Base-by-base conservation (phyloP, 2,329 filamentous ascomycete species). In the Monosporascus sp. region DNA sequence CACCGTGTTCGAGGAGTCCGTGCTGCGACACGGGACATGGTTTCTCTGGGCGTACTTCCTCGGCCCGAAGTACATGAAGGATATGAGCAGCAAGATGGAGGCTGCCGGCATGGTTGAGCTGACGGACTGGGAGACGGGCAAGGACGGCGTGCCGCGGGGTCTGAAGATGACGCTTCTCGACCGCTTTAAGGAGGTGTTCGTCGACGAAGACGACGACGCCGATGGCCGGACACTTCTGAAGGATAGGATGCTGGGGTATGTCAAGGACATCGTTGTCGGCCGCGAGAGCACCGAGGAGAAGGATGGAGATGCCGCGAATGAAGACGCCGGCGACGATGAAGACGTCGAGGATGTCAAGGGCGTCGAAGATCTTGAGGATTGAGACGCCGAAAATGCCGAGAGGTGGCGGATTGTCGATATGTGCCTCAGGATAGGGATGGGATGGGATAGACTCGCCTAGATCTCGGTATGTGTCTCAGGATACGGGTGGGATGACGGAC, bases 1-100 rank as follows among this genome's bases (percentile, higher is more conserved):
- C 17, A 57, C 51, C 1, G 45, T 63, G 7, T 60, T 63, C 20
- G 57, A 65, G 46, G 65, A 68, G 49, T 62, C 54, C 20, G 39
- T 63, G 8, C 50, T 68, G 7, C 60, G 65, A 0, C 64, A 68
- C 47, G 65, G 65, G 11, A 59, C 64, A 2, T 68, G 64, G 64
- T 65, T 63, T 25, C 25, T 63, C 2, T 62, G 61, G 62, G 51
- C 54, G 7, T 50, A 60, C 34, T 44, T 60, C 5, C 18, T 24
- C 3, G 53, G 56, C 2, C 25, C 31, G 8, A 6, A 2, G 1
- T 9, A 24, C 6, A 52, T 59, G 49, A 8, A 20, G 4, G 18
- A 45, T 14, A 53, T 65, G 51, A 34, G 53, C 2, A 2, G 31
- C 14, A 20, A 50, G 5, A 59, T 66, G 39, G 31, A 54, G 8